Conservation (phyloP, 139 green algal genomes). For the Micractinium sp. region DNA sequence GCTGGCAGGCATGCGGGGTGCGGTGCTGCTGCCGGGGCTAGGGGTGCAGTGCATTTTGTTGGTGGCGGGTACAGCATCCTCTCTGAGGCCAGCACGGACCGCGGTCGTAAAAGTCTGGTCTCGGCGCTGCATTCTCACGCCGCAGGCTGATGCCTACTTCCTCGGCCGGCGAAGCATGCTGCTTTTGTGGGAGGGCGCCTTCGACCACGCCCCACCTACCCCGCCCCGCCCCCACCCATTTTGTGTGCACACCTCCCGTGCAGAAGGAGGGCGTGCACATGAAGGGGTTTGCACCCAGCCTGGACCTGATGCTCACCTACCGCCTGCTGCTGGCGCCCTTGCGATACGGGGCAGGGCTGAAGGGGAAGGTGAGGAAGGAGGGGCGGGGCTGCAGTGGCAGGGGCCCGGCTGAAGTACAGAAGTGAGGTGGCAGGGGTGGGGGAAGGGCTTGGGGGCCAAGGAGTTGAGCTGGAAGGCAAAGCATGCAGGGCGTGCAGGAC, state of each 20-base stretch:
- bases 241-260: not conserved
- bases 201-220: not conserved
- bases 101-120: too few species aligned
- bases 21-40: too few species aligned
- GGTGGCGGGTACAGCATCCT: too few species aligned
- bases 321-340: constrained; percentile 65
- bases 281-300: constrained; percentile 51
- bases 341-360: constrained; percentile 71
- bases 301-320: constrained; percentile 61
- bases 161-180: not conserved
- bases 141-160: not conserved
- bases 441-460: not conserved
- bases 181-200: not conserved
- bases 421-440: too few species aligned
- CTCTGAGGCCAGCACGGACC: too few species aligned
- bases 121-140: too few species aligned
- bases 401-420: too few species aligned
- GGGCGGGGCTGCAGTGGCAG: not conserved
- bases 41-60: too few species aligned
- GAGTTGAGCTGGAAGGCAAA: too few species aligned
- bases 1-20: too few species aligned
- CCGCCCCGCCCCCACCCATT: not conserved
- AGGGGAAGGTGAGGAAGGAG: constrained; percentile 60
- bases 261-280: constrained; percentile 48
- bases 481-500: too few species aligned